Evolutionary conservation across 495 filamentous ascomycete species (phyloP), one percentile per base, ranked within the genome.

Genomic region (Cladorrhinum samala): DNA sequence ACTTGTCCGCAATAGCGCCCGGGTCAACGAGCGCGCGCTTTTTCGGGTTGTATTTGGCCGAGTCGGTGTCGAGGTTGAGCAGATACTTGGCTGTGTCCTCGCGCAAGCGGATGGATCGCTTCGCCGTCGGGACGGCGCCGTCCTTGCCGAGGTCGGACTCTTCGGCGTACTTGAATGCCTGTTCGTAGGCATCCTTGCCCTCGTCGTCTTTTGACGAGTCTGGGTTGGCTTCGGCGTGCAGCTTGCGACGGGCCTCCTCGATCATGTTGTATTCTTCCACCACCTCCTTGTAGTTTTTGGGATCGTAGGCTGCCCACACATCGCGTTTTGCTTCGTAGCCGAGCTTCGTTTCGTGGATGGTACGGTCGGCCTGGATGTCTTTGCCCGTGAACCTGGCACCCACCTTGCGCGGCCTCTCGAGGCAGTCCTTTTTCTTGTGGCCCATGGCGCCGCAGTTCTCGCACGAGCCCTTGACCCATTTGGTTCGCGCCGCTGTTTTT

Each of bases 31-130:
- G 95, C 4, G 88, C 86, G 53, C 93, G 82, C 30, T 92, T 97
- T 65, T 98, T 98, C 0, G 93, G 93, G 62, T 98, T 94, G 69
- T 98, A 98, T 64, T 96, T 95, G 11, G 93, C 94, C 0, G 92
- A 96, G 59, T 98, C 93, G 2, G 94, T 80, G 60, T 97, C 93
- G 3, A 98, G 78, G 62, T 96, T 96, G 0, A 96, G 75, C 6
- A 98, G 73, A 65, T 98, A 98, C 65, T 97, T 97, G n/a, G 93
- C 93, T 4, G 93, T 97, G 68, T 98, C 93, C 72, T 98, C 93
- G 62, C 93, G 83, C 55, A 98, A 82, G 49, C 93, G 81, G 55
- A 98, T 78, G 16, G 65, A 66, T 60, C 96, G 92, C 56, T 89
- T 80, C 3, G 92, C 95, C n/a, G 89, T 95, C 11, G 27, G 27